phyloP scores from a whole-genome alignment of 1,284 basidiomycete genomes.

The Uromyces viciae-fabae region DNA sequence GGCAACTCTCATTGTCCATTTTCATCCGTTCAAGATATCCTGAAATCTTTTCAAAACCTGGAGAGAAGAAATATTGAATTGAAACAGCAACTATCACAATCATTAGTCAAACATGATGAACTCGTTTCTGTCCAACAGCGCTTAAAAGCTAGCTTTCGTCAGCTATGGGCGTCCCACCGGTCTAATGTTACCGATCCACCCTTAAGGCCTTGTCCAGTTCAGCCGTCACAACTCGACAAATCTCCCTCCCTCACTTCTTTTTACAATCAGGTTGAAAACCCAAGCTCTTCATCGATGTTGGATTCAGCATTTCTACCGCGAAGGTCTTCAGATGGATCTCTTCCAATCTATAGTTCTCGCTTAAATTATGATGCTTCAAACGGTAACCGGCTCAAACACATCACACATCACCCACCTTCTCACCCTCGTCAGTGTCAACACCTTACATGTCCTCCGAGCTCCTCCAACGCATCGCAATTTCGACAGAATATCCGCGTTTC shows the following conservation, averaged over 20 bases:
- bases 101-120: slow-evolving; percentile 5
- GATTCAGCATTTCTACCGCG: not conserved
- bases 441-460: not conserved
- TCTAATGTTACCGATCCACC: not conserved
- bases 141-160: slow-evolving; percentile 28
- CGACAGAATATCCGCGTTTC: slow-evolving; percentile 25
- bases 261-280: not conserved
- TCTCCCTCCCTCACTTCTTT: not conserved
- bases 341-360: slow-evolving; percentile 15
- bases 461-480: not conserved
- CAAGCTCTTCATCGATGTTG: not conserved
- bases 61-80: slow-evolving; percentile 24
- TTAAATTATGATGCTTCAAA: slow-evolving; percentile 18
- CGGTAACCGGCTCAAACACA: slow-evolving; percentile 17
- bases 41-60: slow-evolving; percentile 23
- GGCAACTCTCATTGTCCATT: slow-evolving; percentile 17
- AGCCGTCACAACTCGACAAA: too few species aligned
- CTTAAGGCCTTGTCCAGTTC: not conserved
- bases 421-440: not conserved
- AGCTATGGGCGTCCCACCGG: slow-evolving; percentile 26
- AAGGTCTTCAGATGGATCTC: slow-evolving; percentile 14
- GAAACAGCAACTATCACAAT: slow-evolving; percentile 8
- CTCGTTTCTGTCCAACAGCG: slow-evolving; percentile 9
- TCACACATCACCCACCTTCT: not conserved
- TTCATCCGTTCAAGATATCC: slow-evolving; percentile 18